Conservation (phyloP, 371 early-diverging fungal species). For the Mycotypha africana region DNA sequence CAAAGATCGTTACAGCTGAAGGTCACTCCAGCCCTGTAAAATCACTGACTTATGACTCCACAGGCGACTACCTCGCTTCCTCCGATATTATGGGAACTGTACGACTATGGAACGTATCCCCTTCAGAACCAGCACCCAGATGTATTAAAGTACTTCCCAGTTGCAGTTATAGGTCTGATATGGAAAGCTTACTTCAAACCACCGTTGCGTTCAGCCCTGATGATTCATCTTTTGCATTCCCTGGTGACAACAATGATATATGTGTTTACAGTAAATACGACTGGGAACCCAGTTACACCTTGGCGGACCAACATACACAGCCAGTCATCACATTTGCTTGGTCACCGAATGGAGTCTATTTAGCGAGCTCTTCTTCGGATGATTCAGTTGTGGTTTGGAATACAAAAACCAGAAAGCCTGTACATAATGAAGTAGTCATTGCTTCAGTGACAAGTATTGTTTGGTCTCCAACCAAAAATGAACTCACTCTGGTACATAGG, state of each 20-base stretch:
- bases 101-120: conserved; percentile 54
- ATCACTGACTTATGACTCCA: conserved; percentile 38
- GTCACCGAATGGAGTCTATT: conserved; percentile 57
- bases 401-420: conserved; percentile 11
- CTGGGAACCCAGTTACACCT: conserved; percentile 33
- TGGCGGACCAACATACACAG: conserved; percentile 35
- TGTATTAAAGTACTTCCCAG: conserved; percentile 24
- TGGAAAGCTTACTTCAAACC: conserved; percentile 8
- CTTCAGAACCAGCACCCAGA: conserved; percentile 28
- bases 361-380: conserved; percentile 40
- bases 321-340: conserved; percentile 41
- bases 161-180: conserved; percentile 5
- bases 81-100: conserved; percentile 55
- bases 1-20: conserved; percentile 25
- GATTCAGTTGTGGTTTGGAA: conserved; percentile 52
- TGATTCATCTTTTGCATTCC: conserved; percentile 47
- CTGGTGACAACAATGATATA: conserved; percentile 44
- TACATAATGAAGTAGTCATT: conserved; percentile 18
- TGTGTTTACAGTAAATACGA: conserved; percentile 25
- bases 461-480: conserved; percentile 54
- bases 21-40: conserved; percentile 40
- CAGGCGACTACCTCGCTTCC: conserved; percentile 44
- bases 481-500: conserved; percentile 36
- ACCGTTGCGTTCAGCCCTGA: conserved; percentile 58
- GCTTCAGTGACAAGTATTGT: conserved; percentile 28